These are phyloP conservation scores for Solanum aculeatissimum DNA, from an alignment of 305 asterid genomes.

Conservation along the genomic window DNA sequence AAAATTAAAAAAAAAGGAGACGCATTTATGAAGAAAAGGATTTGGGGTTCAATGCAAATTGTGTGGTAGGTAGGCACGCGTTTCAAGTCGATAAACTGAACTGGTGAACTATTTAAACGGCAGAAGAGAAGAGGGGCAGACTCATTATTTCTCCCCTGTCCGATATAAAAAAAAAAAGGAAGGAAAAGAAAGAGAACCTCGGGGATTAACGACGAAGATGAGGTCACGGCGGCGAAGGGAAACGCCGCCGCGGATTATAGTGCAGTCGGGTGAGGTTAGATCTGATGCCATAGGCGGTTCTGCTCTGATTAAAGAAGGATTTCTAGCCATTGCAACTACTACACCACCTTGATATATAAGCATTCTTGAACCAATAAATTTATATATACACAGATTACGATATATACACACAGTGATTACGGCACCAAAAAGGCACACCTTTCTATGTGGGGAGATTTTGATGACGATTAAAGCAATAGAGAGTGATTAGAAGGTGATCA, in stretches of 20 bases:
- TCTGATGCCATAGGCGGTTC: constrained; percentile 47
- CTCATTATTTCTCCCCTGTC: neutral
- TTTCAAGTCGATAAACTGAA: neutral
- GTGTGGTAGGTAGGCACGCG: neutral
- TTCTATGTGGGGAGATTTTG: neutral
- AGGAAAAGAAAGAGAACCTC: constrained; percentile 29
- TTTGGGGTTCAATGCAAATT: neutral
- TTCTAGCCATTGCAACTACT: constrained; percentile 46
- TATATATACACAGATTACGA: no score
- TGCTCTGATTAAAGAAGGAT: constrained; percentile 49
- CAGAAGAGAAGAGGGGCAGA: neutral
- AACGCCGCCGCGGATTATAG: constrained; percentile 15
- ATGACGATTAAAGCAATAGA: neutral
- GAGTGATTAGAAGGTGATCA: neutral
- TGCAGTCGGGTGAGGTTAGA: constrained; percentile 46
- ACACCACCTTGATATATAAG: constrained; percentile 15
- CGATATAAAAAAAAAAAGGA: neutral
- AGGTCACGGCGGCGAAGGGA: constrained; percentile 65
- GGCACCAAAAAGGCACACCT: neutral
- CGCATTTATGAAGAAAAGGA: neutral
- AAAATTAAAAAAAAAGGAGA: neutral
- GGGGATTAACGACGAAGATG: constrained; percentile 80
- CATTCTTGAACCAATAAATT: neutral
- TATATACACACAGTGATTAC: neutral
- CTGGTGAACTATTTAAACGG: neutral